A percentile compares a stretch with the other conserved stretches of the same genome.
These are phyloP conservation scores for Citrus inodora DNA, from an alignment of 345 rosid genomes.

Conservation along the genomic window DNA sequence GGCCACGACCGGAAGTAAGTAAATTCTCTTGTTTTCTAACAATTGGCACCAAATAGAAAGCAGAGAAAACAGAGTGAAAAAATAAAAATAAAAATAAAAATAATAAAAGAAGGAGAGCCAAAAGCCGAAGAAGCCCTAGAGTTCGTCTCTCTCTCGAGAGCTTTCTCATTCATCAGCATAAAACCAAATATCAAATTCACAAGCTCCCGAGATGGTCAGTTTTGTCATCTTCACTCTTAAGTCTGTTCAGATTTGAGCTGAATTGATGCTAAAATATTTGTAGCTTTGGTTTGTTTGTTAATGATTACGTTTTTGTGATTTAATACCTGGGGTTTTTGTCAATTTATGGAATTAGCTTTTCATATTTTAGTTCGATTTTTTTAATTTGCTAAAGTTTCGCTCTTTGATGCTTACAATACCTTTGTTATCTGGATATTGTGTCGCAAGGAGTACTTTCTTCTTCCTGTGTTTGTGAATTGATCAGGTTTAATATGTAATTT, in stretches of 20 bases:
- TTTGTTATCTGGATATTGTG: not conserved
- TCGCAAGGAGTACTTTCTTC: not conserved
- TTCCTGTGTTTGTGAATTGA: not conserved
- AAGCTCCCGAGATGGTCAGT: constrained; percentile 3
- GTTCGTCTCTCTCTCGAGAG: constrained; percentile 6
- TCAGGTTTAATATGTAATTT: not conserved
- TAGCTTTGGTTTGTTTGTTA: not conserved
- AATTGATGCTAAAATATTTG: not conserved
- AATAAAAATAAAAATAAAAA: not conserved
- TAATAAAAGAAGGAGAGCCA: not conserved
- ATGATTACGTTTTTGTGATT: not conserved
- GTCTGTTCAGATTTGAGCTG: not conserved
- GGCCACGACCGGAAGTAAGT: not conserved
- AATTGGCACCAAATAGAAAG: not conserved
- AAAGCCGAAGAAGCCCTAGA: constrained; percentile 9
- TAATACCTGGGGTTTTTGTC: not conserved
- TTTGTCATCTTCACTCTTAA: no score
- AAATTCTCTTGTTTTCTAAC: not conserved
- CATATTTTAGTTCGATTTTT: not conserved
- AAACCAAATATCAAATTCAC: not conserved
- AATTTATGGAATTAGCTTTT: not conserved
- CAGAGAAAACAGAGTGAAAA: not conserved
- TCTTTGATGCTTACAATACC: not conserved
- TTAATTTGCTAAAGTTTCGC: not conserved
- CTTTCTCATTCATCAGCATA: not conserved